phyloP scores from a whole-genome alignment of 306 rosid genomes.

The Arachis hypogaea region DNA sequence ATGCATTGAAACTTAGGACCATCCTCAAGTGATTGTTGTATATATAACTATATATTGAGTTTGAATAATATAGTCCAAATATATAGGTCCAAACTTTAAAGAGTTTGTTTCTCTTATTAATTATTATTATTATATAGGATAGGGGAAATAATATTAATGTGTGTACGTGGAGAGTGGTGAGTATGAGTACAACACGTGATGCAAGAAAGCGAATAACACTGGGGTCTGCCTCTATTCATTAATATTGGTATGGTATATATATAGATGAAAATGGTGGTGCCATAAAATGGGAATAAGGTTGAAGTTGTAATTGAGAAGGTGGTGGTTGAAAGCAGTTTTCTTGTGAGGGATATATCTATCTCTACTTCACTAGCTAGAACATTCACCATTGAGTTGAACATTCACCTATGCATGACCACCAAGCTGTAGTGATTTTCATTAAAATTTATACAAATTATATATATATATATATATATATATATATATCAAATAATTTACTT shows the following conservation, averaged over 20 bases:
- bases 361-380: no score
- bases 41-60: neutral
- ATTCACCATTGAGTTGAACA: no score
- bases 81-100: no score
- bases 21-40: neutral
- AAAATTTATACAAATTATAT: no score
- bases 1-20: neutral
- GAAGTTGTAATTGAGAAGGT: slow-evolving; percentile 5
- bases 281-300: neutral
- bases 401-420: no score
- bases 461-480: no score
- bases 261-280: slow-evolving; percentile 17
- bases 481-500: no score
- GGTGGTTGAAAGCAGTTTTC: no score
- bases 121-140: neutral
- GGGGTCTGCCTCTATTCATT: neutral
- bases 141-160: slow-evolving; percentile 11
- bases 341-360: no score
- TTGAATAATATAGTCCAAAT: no score
- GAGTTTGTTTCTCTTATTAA: no score
- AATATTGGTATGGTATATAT: slow-evolving; percentile 9
- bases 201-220: neutral
- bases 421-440: no score
- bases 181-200: slow-evolving; percentile 11
- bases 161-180: neutral